These are phyloP conservation scores for Diddensiella caesifluorescens DNA, from an alignment of 805 yeast genomes.

Conservation along the genomic window DNA sequence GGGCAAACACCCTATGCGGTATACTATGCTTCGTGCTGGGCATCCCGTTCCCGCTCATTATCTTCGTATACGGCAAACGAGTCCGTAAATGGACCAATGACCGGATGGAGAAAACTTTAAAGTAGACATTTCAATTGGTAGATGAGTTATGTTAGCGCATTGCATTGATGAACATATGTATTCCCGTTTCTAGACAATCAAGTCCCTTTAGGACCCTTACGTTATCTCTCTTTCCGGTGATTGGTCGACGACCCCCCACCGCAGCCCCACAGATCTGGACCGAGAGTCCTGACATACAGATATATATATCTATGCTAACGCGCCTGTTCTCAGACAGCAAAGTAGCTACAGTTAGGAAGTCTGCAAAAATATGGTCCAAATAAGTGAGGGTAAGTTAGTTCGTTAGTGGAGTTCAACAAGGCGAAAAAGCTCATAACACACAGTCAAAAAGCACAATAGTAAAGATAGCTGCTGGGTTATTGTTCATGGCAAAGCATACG, in stretches of 20 bases:
- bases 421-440: conserved; percentile 30
- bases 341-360: no score
- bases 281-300: no score
- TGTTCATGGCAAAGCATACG: conserved; percentile 72
- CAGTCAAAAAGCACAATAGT: conserved; percentile 47
- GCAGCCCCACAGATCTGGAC: no score
- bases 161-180: no score
- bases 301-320: no score
- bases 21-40: conserved; percentile 53
- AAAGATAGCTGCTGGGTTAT: conserved; percentile 78
- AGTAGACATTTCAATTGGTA: no score
- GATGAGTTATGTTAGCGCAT: no score
- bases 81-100: conserved; percentile 55
- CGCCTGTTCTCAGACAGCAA: no score
- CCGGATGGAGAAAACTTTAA: conserved; percentile 45
- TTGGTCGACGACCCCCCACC: no score
- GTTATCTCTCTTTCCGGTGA: no score
- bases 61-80: conserved; percentile 51
- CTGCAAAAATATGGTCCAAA: conserved; percentile 17
- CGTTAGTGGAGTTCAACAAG: neutral
- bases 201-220: no score
- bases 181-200: no score
- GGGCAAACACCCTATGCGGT: conserved; percentile 65
- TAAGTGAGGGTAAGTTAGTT: conserved; percentile 18
- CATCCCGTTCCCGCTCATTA: conserved; percentile 58